phyloP scores from a whole-genome alignment of 257 asterid species.

The Ligustrum vulgare region DNA sequence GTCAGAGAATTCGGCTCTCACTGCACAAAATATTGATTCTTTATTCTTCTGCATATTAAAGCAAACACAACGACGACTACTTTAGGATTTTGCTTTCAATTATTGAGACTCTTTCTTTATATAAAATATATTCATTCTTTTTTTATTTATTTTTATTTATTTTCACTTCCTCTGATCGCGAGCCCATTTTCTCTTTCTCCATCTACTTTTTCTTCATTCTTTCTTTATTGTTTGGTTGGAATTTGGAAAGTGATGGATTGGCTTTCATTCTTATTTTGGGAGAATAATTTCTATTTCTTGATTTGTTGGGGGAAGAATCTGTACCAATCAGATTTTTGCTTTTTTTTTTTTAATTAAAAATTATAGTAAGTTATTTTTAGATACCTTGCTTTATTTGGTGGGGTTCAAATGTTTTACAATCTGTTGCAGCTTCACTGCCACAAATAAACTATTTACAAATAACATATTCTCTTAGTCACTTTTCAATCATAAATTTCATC shows the following conservation, averaged over 20 bases:
- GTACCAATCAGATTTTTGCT: too few species aligned
- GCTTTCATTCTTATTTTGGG: background rate
- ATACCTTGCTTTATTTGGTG: background rate
- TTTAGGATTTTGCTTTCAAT: constrained; percentile 47
- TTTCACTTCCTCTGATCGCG: constrained; percentile 30
- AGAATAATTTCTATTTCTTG: background rate
- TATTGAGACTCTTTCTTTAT: constrained; percentile 38
- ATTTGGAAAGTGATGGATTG: background rate
- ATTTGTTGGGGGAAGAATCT: too few species aligned
- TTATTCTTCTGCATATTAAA: constrained; percentile 40
- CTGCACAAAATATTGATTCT: constrained; percentile 4
- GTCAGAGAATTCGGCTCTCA: constrained; percentile 56
- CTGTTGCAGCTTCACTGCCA: too few species aligned
- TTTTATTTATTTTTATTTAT: background rate
- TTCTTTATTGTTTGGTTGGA: background rate
- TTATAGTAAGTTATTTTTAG: too few species aligned
- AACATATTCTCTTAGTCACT: too few species aligned
- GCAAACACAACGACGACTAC: constrained; percentile 30
- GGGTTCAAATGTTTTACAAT: background rate
- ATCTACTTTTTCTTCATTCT: background rate
- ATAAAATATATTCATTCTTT: constrained; percentile 9
- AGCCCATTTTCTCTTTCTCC: constrained; percentile 17
- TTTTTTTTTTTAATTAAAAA: too few species aligned
- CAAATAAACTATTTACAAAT: too few species aligned
- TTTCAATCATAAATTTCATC: too few species aligned